Conservation (phyloP, 169 alveolate genomes). For the Cryptosporidium muris region DNA sequence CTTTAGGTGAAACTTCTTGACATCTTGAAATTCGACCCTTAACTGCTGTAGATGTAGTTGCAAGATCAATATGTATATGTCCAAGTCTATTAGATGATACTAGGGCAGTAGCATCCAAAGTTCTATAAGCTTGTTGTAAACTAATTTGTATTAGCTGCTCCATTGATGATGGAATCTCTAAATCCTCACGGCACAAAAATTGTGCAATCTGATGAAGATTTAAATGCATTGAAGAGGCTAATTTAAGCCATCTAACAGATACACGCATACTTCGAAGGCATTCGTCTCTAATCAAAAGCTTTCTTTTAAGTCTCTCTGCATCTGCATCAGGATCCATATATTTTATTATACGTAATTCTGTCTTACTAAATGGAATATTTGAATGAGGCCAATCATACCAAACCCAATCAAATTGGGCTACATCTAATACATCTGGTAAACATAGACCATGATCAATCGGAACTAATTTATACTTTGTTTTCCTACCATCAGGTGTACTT, state of each 20-base stretch:
- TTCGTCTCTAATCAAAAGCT: conserved; percentile 85
- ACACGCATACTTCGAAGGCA: conserved; percentile 90
- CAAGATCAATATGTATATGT: conserved; percentile 72
- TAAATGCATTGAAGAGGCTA: conserved; percentile 86
- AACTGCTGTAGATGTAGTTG: conserved; percentile 66
- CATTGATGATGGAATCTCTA: conserved; percentile 87
- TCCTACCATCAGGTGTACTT: conserved; percentile 78
- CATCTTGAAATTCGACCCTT: not conserved
- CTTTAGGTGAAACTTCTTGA: conserved; percentile 13
- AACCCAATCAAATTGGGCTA: conserved; percentile 94
- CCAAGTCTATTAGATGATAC: conserved; percentile 77
- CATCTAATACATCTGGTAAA: conserved; percentile 95
- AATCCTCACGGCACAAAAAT: conserved; percentile 82
- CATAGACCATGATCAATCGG: conserved; percentile 99
- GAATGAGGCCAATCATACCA: conserved; percentile 99
- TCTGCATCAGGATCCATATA: conserved; percentile 89
- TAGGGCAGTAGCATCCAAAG: conserved; percentile 77
- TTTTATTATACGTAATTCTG: conserved; percentile 82
- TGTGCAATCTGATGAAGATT: conserved; percentile 87
- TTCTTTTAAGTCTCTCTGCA: conserved; percentile 85
- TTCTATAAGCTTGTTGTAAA: conserved; percentile 72
- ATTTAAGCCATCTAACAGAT: conserved; percentile 84
- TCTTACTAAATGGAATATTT: conserved; percentile 85
- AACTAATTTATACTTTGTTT: conserved; percentile 85
- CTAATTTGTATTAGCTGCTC: conserved; percentile 78